phyloP scores from a whole-genome alignment of 1,284 basidiomycete genomes.

The Taiwanofungus camphoratus region DNA sequence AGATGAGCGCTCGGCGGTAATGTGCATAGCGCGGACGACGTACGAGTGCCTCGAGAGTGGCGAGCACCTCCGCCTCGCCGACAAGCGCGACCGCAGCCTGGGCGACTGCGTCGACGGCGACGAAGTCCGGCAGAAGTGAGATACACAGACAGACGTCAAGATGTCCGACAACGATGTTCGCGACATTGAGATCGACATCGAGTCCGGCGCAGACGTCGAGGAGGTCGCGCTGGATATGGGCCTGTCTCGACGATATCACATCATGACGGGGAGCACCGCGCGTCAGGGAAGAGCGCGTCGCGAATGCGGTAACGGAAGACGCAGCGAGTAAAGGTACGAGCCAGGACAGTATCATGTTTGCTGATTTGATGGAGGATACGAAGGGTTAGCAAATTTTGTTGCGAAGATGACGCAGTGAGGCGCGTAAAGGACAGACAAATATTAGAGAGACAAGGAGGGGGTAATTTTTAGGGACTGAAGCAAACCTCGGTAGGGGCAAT shows the following conservation, averaged over 20 bases:
- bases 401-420: too few relatives aligned
- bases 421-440: too few relatives aligned
- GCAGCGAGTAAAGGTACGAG: slow-evolving; percentile 1
- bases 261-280: slow-evolving; percentile 1
- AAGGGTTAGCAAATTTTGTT: too few relatives aligned
- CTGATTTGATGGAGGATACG: too few relatives aligned
- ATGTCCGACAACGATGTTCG: slow-evolving; percentile 14
- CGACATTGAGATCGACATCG: slow-evolving; percentile 16
- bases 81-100: slow-evolving; percentile 10
- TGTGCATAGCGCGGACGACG: neutral
- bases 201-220: slow-evolving; percentile 19
- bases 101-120: slow-evolving; percentile 13
- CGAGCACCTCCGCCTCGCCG: slow-evolving; percentile 9
- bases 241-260: slow-evolving; percentile 14
- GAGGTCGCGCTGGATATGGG: slow-evolving; percentile 14
- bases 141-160: slow-evolving; percentile 20
- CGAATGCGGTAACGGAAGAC: slow-evolving; percentile 1
- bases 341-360: neutral
- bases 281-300: slow-evolving; percentile 1
- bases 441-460: too few relatives aligned
- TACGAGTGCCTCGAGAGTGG: slow-evolving; percentile 13
- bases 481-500: too few relatives aligned
- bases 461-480: too few relatives aligned
- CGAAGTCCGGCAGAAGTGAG: slow-evolving; percentile 18
- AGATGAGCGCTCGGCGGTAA: too few relatives aligned